Evolutionary conservation across 169 alveolate species (phyloP), one percentile per base, ranked within the genome.

Genomic region (Plasmodium yoelii): DNA sequence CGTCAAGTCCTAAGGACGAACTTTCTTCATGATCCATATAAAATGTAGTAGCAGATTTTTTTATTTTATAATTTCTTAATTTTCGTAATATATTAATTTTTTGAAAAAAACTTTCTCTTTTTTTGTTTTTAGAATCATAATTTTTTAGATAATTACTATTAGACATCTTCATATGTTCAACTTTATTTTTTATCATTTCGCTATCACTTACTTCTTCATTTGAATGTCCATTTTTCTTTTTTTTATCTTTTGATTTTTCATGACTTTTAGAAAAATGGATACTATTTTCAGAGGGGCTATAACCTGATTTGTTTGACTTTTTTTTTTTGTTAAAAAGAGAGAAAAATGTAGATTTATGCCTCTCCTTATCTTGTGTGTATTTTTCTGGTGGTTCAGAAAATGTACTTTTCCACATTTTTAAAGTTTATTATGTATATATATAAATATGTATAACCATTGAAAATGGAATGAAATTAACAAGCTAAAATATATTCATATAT

Each of bases 31-130:
- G 71, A 15, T 42, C 60, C 1, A 70, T 59, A 24, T 67, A 71
- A 55, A 80, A 67, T 15, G 90, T 55, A 46, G 84, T 56, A 49
- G 90, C 57, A 26, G 90, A 69, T 18, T 80, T 80, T 67, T 55
- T 80, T 51, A 65, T 80, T 55, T 80, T 80, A 24, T 80, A 67
- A n/a, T 80, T 80, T 65, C 56, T 65, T 55, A 39, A 80, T 67
- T 80, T 80, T 80, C 57, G 90, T 39, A 80, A 53, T 53, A 80
- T 42, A 67, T 80, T 80, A 60, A 80, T 80, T 67, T 80, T 80
- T 80, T 80, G 73, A 59, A 80, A 80, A 67, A 80, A 80, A 22
- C 90, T 80, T 80, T 80, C 90, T 80, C 84, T 80, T 51, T 80
- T 80, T 15, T 34, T 34, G 7, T 67, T 80, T 67, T 64, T 80